These are phyloP conservation scores for Neoboletus magnificus DNA, from an alignment of 768 basidiomycete genomes.

Conservation along the genomic window DNA sequence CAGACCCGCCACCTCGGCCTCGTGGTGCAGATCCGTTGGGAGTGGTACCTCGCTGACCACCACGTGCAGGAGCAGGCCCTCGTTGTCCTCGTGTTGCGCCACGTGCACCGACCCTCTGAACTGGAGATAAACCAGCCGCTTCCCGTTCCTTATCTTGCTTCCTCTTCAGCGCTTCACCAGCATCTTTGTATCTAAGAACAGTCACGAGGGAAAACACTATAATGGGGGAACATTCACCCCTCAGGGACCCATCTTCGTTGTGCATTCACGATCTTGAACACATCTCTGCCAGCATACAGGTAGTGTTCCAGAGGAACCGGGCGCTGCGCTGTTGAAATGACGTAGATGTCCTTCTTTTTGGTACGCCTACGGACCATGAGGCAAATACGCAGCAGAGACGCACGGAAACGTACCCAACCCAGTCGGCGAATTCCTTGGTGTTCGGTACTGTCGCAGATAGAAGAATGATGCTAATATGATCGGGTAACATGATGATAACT, in stretches of 20 bases:
- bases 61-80: constrained; percentile 48
- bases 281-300: constrained; percentile 89
- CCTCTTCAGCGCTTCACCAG: constrained; percentile 79
- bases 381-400: neutral
- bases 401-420: constrained; percentile 81
- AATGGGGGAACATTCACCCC: constrained; percentile 51
- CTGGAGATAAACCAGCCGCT: constrained; percentile 85
- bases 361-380: constrained; percentile 63
- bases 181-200: constrained; percentile 74
- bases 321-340: constrained; percentile 93
- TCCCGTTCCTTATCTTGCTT: constrained; percentile 99
- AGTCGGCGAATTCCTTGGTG: constrained; percentile 96
- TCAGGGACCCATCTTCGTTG: constrained; percentile 66
- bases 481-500: constrained; percentile 99
- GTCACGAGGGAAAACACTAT: neutral
- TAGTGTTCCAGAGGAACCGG: constrained; percentile 98
- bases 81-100: constrained; percentile 56
- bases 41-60: constrained; percentile 51
- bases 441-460: constrained; percentile 98
- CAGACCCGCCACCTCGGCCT: constrained; percentile 45
- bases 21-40: constrained; percentile 33
- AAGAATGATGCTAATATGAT: constrained; percentile 96
- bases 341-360: constrained; percentile 99
- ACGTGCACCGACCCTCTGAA: constrained; percentile 79
- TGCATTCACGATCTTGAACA: constrained; percentile 90